Evolutionary conservation across 345 rosid species (phyloP).

Genomic region (Populus pruinosa): DNA sequence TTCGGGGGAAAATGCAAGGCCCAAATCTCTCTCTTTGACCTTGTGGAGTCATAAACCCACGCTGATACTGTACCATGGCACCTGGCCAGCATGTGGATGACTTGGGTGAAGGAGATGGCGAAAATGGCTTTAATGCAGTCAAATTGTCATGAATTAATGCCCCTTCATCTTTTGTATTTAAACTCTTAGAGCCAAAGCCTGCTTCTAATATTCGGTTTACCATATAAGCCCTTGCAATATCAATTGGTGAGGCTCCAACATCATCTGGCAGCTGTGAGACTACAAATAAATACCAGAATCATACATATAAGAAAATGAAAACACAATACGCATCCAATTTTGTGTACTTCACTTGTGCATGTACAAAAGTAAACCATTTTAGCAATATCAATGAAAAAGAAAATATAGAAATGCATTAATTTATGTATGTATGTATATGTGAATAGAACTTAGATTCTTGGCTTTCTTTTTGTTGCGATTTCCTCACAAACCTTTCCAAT

Average conservation of each 20-base stretch:
- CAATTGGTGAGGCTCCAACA: constrained; percentile 68
- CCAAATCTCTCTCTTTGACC: constrained; percentile 58
- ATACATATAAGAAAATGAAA: not conserved
- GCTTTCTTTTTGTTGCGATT: not conserved
- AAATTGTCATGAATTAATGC: constrained; percentile 26
- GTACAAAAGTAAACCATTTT: not conserved
- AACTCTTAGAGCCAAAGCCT: constrained; percentile 45
- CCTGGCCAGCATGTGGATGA: constrained; percentile 87
- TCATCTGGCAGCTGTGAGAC: constrained; percentile 36
- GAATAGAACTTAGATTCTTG: not conserved
- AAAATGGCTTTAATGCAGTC: constrained; percentile 38
- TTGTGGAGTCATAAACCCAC: constrained; percentile 57
- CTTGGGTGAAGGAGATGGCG: constrained; percentile 50
- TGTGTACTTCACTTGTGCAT: not conserved
- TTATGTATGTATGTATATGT: not conserved
- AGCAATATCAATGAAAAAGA: not conserved
- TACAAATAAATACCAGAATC: not conserved
- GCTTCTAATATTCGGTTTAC: constrained; percentile 43
- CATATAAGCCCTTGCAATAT: constrained; percentile 82
- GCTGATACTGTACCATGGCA: constrained; percentile 56
- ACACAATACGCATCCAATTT: not conserved
- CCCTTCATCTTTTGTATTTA: constrained; percentile 44
- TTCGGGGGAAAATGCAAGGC: constrained; percentile 60
- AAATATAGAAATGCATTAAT: not conserved
- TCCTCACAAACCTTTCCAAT: not conserved